Evolutionary conservation across 2,329 filamentous ascomycete genomes (phyloP).

Genomic region (Fusarium oxysporum): DNA sequence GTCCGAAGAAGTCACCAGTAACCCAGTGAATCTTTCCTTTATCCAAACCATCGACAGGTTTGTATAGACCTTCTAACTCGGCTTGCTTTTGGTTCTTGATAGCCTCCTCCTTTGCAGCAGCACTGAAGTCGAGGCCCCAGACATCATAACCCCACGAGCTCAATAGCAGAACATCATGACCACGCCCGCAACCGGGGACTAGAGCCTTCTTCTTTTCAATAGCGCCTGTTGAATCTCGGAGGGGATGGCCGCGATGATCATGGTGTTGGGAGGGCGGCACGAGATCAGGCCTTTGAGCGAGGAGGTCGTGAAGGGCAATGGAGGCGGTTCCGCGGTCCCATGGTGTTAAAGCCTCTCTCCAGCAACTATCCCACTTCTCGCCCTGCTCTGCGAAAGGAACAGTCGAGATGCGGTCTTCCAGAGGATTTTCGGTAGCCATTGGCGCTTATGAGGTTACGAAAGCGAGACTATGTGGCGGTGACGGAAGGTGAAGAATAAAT

Average conservation of each 20-base stretch:
- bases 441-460: slow-evolving; percentile 17
- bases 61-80: slow-evolving; percentile 56
- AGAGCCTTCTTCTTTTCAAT: slow-evolving; percentile 62
- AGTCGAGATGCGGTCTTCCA: slow-evolving; percentile 52
- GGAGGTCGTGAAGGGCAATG: slow-evolving; percentile 64
- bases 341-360: slow-evolving; percentile 59
- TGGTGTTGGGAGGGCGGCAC: slow-evolving; percentile 53
- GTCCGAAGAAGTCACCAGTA: slow-evolving; percentile 74
- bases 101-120: slow-evolving; percentile 59
- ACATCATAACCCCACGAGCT: slow-evolving; percentile 81
- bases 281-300: slow-evolving; percentile 59
- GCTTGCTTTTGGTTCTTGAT: slow-evolving; percentile 55
- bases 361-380: slow-evolving; percentile 61
- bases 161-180: slow-evolving; percentile 83
- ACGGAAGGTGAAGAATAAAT: background rate
- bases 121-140: slow-evolving; percentile 77
- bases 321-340: slow-evolving; percentile 68
- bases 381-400: slow-evolving; percentile 51
- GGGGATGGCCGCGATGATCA: slow-evolving; percentile 47
- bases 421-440: slow-evolving; percentile 39
- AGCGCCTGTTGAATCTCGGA: slow-evolving; percentile 40
- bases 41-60: slow-evolving; percentile 53
- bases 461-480: background rate
- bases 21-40: slow-evolving; percentile 68
- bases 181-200: slow-evolving; percentile 84